Conservation (phyloP, 2,329 filamentous ascomycete genomes). For the Clonostachys chloroleuca region DNA sequence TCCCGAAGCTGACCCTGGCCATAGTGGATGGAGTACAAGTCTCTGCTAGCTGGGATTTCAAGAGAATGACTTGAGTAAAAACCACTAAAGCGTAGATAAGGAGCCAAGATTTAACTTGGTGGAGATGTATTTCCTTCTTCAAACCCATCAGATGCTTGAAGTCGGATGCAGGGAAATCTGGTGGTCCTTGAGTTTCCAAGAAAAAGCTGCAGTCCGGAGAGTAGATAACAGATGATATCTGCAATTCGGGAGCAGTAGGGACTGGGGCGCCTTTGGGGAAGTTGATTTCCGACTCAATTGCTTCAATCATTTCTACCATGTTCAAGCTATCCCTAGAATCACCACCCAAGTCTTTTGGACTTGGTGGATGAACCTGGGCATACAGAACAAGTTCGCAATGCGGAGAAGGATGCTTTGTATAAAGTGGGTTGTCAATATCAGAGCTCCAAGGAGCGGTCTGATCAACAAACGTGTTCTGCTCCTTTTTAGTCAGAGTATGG, state of each 20-base stretch:
- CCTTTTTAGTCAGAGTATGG: constrained; percentile 61
- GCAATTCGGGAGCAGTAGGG: constrained; percentile 47
- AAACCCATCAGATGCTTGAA: constrained; percentile 53
- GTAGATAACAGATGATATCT: constrained; percentile 60
- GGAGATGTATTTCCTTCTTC: constrained; percentile 56
- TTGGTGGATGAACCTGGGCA: constrained; percentile 66
- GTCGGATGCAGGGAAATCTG: constrained; percentile 43
- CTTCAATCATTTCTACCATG: constrained; percentile 35
- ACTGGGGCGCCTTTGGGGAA: constrained; percentile 56
- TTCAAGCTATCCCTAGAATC: constrained; percentile 21
- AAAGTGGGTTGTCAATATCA: constrained; percentile 55
- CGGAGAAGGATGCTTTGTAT: constrained; percentile 54
- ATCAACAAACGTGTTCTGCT: constrained; percentile 47
- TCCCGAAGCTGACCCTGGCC: constrained; percentile 62
- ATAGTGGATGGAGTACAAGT: constrained; percentile 64
- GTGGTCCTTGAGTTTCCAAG: constrained; percentile 60
- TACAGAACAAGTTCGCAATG: constrained; percentile 90
- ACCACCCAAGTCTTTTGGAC: constrained; percentile 26
- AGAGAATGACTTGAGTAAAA: constrained; percentile 55
- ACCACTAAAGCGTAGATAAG: constrained; percentile 51
- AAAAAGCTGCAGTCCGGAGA: constrained; percentile 67
- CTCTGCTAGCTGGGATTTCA: constrained; percentile 62
- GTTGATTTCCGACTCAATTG: constrained; percentile 60
- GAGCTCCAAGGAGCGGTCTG: constrained; percentile 74
- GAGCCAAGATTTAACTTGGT: constrained; percentile 55